These are phyloP conservation scores for Cerrena zonata DNA, from an alignment of 1,284 basidiomycete genomes.

Conservation along the genomic window DNA sequence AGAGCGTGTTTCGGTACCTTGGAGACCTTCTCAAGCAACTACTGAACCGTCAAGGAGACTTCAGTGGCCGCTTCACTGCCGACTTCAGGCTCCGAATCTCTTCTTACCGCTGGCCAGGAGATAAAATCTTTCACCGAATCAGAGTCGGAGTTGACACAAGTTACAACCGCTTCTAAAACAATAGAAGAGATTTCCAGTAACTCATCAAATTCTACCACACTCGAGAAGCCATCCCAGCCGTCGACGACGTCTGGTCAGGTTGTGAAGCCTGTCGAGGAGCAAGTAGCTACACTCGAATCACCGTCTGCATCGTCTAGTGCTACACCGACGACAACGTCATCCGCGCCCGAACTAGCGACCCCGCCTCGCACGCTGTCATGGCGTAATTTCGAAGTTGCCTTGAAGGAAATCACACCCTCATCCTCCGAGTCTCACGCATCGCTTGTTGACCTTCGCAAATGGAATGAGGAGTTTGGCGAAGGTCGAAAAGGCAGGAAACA, in stretches of 20 bases:
- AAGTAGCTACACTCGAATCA: not conserved
- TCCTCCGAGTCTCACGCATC: conserved; percentile 77
- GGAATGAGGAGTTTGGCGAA: conserved; percentile 90
- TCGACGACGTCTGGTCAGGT: not conserved
- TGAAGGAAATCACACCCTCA: conserved; percentile 82
- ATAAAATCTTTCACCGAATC: not conserved
- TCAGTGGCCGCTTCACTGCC: not conserved
- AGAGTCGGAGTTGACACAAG: not conserved
- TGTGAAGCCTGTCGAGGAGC: not conserved
- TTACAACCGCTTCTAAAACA: not conserved
- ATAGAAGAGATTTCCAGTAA: not conserved
- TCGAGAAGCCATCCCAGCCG: not conserved
- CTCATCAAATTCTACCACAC: not conserved
- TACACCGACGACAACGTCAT: not conserved
- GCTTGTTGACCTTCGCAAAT: conserved; percentile 77
- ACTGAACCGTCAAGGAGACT: not conserved
- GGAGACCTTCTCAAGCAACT: conserved; percentile 28
- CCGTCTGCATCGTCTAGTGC: not conserved
- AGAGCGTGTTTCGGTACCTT: conserved; percentile 74
- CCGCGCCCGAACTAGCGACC: conserved; percentile 3
- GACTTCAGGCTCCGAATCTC: not conserved
- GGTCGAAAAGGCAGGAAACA: conserved; percentile 57
- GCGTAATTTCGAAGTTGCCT: conserved; percentile 74
- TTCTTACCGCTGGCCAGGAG: not conserved
- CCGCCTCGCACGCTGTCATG: conserved; percentile 42